Conservation (phyloP, 345 rosid species). For the Cardamine resedifolia region DNA sequence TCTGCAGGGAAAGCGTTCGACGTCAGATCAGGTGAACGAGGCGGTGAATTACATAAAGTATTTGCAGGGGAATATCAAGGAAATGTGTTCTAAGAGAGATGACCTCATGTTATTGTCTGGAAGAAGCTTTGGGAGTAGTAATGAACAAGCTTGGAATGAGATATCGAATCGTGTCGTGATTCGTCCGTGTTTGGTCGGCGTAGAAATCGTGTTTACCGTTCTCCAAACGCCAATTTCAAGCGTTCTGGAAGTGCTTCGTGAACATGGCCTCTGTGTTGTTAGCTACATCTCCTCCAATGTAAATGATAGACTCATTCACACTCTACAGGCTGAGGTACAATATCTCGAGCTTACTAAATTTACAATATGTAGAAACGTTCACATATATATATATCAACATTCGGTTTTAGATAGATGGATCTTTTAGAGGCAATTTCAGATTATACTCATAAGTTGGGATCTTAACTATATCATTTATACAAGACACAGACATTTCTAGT, state of each 20-base stretch:
- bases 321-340: slow-evolving; percentile 33
- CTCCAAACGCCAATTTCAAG: slow-evolving; percentile 39
- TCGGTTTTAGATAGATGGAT: neutral
- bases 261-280: slow-evolving; percentile 29
- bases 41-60: slow-evolving; percentile 61
- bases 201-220: slow-evolving; percentile 50
- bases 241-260: slow-evolving; percentile 27
- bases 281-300: slow-evolving; percentile 20
- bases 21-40: slow-evolving; percentile 68
- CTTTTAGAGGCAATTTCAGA: neutral
- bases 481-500: neutral
- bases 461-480: neutral
- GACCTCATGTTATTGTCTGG: slow-evolving; percentile 36
- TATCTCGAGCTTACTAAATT: slow-evolving; percentile 14
- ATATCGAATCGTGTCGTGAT: slow-evolving; percentile 30
- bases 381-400: neutral
- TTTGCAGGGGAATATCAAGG: slow-evolving; percentile 44
- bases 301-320: slow-evolving; percentile 26
- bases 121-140: slow-evolving; percentile 17
- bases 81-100: slow-evolving; percentile 48
- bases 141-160: slow-evolving; percentile 3
- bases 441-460: neutral
- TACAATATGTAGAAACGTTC: neutral
- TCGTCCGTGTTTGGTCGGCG: slow-evolving; percentile 44
- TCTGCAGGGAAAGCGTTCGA: slow-evolving; percentile 73